Evolutionary conservation across 345 rosid genomes (phyloP).

Genomic region (Streptanthus diversifolius): DNA sequence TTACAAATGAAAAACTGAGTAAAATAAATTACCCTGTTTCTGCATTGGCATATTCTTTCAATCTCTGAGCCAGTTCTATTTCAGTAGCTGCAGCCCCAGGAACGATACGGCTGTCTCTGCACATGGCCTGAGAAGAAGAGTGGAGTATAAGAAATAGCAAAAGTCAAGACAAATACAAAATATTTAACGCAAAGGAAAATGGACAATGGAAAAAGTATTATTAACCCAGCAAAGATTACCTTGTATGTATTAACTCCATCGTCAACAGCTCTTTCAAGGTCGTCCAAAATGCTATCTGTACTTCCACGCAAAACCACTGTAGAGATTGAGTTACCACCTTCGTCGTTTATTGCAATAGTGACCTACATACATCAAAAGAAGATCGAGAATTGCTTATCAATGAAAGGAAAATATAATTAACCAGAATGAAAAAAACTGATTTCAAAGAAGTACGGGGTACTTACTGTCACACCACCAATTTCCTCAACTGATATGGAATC

Average conservation of each 20-base stretch:
- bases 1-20: neutral
- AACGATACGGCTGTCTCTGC: conserved; percentile 87
- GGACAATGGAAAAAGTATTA: neutral
- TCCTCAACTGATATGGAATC: conserved; percentile 93
- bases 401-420: neutral
- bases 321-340: conserved; percentile 82
- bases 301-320: conserved; percentile 95
- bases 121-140: conserved; percentile 69
- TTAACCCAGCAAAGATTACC: conserved; percentile 41
- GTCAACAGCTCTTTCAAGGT: conserved; percentile 98
- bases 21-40: conserved; percentile 70
- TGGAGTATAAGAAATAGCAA: neutral
- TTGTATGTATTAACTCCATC: conserved; percentile 99
- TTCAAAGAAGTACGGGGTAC: conserved; percentile 22
- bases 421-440: neutral
- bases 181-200: neutral
- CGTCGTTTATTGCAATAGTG: conserved; percentile 82
- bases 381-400: neutral
- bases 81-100: conserved; percentile 99
- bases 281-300: conserved; percentile 92
- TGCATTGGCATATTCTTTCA: conserved; percentile 86
- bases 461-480: conserved; percentile 93
- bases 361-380: conserved; percentile 45
- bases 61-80: conserved; percentile 88
- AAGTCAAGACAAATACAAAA: neutral